Base-by-base conservation (phyloP, 495 filamentous ascomycete genomes). In the Chlorociboria aeruginascens region DNA sequence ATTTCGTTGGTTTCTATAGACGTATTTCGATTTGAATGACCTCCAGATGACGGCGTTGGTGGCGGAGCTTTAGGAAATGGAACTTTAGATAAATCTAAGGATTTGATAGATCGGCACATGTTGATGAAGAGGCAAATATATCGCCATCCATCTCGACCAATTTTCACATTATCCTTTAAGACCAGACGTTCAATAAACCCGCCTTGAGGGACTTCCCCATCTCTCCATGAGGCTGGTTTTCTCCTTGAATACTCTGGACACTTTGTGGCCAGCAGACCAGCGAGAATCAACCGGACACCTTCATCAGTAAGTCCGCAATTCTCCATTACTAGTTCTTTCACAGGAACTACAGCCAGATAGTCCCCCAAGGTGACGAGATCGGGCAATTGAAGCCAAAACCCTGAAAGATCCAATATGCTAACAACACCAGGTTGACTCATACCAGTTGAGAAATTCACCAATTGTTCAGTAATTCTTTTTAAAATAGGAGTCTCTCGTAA, bases 291-390 rank as follows among this genome's bases (percentile, higher is more conserved):
- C 34, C 92, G 74, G 3, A 95, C 69, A 17, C 85, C 87, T 57
- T 89, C 86, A 59, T 97, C 88, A 1, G 78, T 85, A 38, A 98
- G 66, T 6, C 83, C 81, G 57, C 88, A 92, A 54, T 89, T 83
- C 55, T 95, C 90, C 30, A 98, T 66, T 7, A 88, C 71, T 1
- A 98, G 62, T 46, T 88, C 83, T 51, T 81, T 83, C 6, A 98
- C 79, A 0, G 92, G 90, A 7, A 97, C 92, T 3, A 98, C 76
- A 11, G 92, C 92, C 25, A 98, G 71, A 70, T 90, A 98, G 59
- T 98, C 92, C 43, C 87, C 83, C 16, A 98, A 71, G 0, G 90
- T 93, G 20, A 87, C 66, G 31, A 93, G 68, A 61, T 98, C 92
- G 10, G 84, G 70, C 17, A 89, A 66, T 38, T 84, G 79, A 72